Percentiles rank a stretch among this genome's conserved stretches.
phyloP scores from a whole-genome alignment of 306 rosid species.

The Corylus heterophylla region DNA sequence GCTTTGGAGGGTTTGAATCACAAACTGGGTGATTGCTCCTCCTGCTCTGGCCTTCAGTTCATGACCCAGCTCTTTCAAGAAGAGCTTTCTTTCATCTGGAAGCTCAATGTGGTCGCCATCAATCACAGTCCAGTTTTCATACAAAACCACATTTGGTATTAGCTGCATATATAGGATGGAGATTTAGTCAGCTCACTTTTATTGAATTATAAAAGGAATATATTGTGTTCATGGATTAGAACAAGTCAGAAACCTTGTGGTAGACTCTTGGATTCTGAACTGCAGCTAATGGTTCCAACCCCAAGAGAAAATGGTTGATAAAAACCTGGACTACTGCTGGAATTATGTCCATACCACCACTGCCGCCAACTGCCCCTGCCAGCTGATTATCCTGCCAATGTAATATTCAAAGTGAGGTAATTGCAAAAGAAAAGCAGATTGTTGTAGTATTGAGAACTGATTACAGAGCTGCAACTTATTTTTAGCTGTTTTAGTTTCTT shows the following conservation, averaged over 20 bases:
- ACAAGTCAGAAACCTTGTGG: constrained; percentile 48
- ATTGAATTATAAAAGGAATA: not conserved
- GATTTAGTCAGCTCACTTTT: constrained; percentile 21
- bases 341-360: constrained; percentile 83
- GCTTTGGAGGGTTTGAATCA: constrained; percentile 55
- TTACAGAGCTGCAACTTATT: not conserved
- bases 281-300: constrained; percentile 75
- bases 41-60: constrained; percentile 31
- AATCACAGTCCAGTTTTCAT: constrained; percentile 62
- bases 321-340: constrained; percentile 77
- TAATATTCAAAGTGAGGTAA: constrained; percentile 7
- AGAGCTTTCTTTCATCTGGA: constrained; percentile 44
- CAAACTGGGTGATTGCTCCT: constrained; percentile 66
- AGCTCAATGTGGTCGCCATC: constrained; percentile 72
- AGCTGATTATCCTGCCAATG: constrained; percentile 61
- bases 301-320: constrained; percentile 59
- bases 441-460: not conserved
- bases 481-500: not conserved
- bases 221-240: constrained; percentile 8
- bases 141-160: constrained; percentile 62
- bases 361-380: constrained; percentile 77
- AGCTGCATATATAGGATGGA: constrained; percentile 50
- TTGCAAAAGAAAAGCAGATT: not conserved
- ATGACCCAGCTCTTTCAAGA: constrained; percentile 72
- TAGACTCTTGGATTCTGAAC: constrained; percentile 76